phyloP scores from a whole-genome alignment of 75 land plant species.

The Pinus taeda region DNA sequence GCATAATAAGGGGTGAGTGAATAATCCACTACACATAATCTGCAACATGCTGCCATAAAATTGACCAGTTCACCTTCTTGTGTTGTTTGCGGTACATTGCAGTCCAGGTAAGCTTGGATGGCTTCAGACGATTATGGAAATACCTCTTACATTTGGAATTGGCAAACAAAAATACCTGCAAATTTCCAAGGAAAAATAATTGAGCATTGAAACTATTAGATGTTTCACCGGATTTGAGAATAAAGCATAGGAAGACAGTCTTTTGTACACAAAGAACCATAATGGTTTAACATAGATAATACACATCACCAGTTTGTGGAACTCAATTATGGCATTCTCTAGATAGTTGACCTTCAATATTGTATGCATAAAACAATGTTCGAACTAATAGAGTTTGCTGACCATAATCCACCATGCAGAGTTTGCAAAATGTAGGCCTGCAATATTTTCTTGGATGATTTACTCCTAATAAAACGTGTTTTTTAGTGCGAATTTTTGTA shows the following conservation, averaged over 20 bases:
- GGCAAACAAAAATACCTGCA: conserved; percentile 61
- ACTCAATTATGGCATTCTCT: too few relatives aligned
- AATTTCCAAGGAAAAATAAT: neutral
- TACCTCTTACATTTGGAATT: conserved; percentile 82
- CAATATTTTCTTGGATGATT: neutral
- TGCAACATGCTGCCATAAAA: neutral
- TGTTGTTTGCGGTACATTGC: conserved; percentile 55
- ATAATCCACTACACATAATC: neutral
- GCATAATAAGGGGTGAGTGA: neutral
- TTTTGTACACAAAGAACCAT: too few relatives aligned
- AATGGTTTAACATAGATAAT: too few relatives aligned
- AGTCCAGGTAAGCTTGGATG: conserved; percentile 62
- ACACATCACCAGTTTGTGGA: too few relatives aligned
- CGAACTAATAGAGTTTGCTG: too few relatives aligned
- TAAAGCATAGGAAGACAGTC: too few relatives aligned
- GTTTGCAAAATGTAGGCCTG: neutral
- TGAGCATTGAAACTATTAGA: neutral
- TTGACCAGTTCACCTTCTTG: conserved; percentile 25
- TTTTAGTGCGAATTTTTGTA: too few relatives aligned
- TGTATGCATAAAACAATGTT: too few relatives aligned
- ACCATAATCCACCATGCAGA: too few relatives aligned
- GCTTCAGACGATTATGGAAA: conserved; percentile 46
- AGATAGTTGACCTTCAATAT: too few relatives aligned
- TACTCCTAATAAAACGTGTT: too few relatives aligned
- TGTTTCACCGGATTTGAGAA: too few relatives aligned